These are phyloP conservation scores for Lentithecium fluviatile DNA, from an alignment of 495 filamentous ascomycete genomes.

Conservation along the genomic window DNA sequence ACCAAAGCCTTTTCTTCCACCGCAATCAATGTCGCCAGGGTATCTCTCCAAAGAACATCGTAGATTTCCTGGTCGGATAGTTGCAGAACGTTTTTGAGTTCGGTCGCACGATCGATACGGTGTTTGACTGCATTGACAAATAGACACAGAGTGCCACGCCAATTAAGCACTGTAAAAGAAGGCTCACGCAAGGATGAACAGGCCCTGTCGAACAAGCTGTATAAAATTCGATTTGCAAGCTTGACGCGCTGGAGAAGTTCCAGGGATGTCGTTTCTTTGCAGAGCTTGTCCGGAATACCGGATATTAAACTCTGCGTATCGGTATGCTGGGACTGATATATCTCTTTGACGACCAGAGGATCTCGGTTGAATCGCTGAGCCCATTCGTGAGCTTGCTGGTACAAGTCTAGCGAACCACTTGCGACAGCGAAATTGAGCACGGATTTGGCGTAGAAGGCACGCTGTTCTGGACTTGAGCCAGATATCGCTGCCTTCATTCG, in stretches of 20 bases:
- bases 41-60: conserved; percentile 23
- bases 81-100: conserved; percentile 2
- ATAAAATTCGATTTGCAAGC: conserved; percentile 21
- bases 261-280: not conserved
- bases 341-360: conserved; percentile 29
- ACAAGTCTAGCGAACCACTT: conserved; percentile 36
- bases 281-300: not conserved
- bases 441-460: conserved; percentile 37
- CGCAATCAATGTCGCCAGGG: conserved; percentile 3
- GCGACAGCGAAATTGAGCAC: conserved; percentile 38
- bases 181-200: conserved; percentile 20
- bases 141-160: conserved; percentile 13
- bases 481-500: conserved; percentile 25
- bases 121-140: not conserved
- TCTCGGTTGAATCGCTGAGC: conserved; percentile 41
- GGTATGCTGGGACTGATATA: conserved; percentile 22
- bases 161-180: conserved; percentile 13
- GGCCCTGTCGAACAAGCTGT: conserved; percentile 23
- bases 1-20: conserved; percentile 18
- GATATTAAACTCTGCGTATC: conserved; percentile 10
- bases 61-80: conserved; percentile 12
- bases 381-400: conserved; percentile 36
- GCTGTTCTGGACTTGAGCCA: conserved; percentile 32
- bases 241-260: conserved; percentile 1
- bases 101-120: not conserved